These are phyloP conservation scores for Pleomassaria siparia DNA, from an alignment of 2,329 filamentous ascomycete species.

Conservation along the genomic window DNA sequence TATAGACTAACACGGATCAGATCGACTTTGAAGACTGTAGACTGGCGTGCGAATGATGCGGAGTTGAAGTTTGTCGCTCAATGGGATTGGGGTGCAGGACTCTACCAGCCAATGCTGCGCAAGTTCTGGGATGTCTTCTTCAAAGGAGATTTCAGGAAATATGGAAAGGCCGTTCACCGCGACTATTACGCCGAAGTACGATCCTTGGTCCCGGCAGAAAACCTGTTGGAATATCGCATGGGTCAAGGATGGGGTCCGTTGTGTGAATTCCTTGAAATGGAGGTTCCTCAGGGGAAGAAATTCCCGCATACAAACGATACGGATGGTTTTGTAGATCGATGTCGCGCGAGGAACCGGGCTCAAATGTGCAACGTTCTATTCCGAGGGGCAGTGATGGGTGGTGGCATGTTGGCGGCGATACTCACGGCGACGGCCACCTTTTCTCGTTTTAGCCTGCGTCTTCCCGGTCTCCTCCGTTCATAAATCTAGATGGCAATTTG, in stretches of 20 bases:
- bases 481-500: no score
- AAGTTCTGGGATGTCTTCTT: constrained; percentile 72
- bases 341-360: constrained; percentile 54
- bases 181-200: constrained; percentile 58
- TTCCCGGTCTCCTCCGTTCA: constrained; percentile 1
- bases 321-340: constrained; percentile 55
- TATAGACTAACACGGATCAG: constrained; percentile 18
- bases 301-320: constrained; percentile 16
- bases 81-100: constrained; percentile 65
- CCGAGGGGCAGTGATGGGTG: constrained; percentile 53
- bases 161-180: constrained; percentile 64
- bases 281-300: constrained; percentile 49
- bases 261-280: constrained; percentile 57
- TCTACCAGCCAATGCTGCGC: constrained; percentile 70
- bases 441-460: constrained; percentile 6
- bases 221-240: constrained; percentile 57
- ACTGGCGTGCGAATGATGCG: constrained; percentile 66
- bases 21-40: constrained; percentile 67
- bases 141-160: constrained; percentile 65
- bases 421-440: constrained; percentile 12
- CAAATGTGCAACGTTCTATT: constrained; percentile 59
- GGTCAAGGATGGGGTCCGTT: constrained; percentile 58
- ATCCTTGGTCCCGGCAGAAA: constrained; percentile 50
- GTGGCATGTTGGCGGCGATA: constrained; percentile 47
- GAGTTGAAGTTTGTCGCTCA: constrained; percentile 59